Percentiles rank a stretch among this genome's conserved stretches.
Evolutionary conservation across 169 alveolate genomes (phyloP).

Genomic region (Fabrea salina): DNA sequence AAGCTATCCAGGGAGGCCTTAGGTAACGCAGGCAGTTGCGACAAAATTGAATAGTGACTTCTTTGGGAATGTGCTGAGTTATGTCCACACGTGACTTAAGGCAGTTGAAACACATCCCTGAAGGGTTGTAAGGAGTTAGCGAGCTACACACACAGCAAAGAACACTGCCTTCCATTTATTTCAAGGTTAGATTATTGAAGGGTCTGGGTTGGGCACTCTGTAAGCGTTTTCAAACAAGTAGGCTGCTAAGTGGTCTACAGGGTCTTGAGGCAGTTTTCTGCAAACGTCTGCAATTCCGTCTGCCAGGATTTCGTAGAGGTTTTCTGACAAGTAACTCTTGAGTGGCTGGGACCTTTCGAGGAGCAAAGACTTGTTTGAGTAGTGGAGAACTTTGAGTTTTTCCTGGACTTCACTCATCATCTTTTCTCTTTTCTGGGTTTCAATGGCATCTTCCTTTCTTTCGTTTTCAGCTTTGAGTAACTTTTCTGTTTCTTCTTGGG

Average conservation of each 20-base stretch:
- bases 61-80: constrained; percentile 86
- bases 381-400: constrained; percentile 40
- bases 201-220: constrained; percentile 14
- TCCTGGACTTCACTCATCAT: constrained; percentile 20
- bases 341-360: constrained; percentile 62
- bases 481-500: constrained; percentile 27
- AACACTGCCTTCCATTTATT: constrained; percentile 29
- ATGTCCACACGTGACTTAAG: constrained; percentile 88
- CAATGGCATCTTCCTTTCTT: constrained; percentile 28
- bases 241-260: constrained; percentile 71
- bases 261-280: constrained; percentile 81
- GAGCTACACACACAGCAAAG: constrained; percentile 92
- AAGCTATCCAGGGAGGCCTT: constrained; percentile 93
- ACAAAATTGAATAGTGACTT: constrained; percentile 78
- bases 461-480: background rate
- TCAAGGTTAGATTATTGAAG: too few relatives aligned
- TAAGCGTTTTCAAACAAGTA: background rate
- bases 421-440: constrained; percentile 55
- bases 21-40: constrained; percentile 90
- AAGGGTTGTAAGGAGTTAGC: constrained; percentile 82
- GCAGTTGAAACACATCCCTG: constrained; percentile 92
- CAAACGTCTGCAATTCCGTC: constrained; percentile 86
- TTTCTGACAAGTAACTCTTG: constrained; percentile 80
- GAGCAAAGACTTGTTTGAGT: constrained; percentile 54
- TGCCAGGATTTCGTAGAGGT: constrained; percentile 82